Percentiles rank a stretch among this genome's conserved stretches.
Evolutionary conservation across 306 rosid genomes (phyloP).

Genomic region (Hippophae gyantsensis): DNA sequence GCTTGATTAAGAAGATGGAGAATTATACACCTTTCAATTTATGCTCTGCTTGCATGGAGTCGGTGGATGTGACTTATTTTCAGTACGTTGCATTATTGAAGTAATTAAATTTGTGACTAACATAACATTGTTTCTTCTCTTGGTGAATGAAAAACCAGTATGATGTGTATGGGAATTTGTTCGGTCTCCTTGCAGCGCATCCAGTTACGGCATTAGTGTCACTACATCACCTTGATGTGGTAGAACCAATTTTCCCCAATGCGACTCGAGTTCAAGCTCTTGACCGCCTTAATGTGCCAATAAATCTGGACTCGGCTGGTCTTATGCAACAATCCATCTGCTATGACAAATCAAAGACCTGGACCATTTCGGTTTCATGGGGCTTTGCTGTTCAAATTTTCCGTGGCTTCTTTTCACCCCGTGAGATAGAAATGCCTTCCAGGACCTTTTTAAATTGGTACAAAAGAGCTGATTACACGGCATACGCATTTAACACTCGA

Average conservation of each 20-base stretch:
- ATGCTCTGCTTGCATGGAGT: too few species aligned
- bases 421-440: slow-evolving; percentile 94
- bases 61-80: too few species aligned
- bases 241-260: slow-evolving; percentile 91
- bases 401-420: slow-evolving; percentile 67
- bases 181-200: slow-evolving; percentile 93
- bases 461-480: slow-evolving; percentile 81
- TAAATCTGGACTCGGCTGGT: slow-evolving; percentile 71
- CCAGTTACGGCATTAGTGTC: slow-evolving; percentile 90
- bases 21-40: too few species aligned
- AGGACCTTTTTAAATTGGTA: slow-evolving; percentile 95
- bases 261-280: slow-evolving; percentile 60
- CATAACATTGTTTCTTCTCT: background rate
- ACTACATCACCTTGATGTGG: slow-evolving; percentile 90
- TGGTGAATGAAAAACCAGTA: slow-evolving; percentile 39
- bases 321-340: slow-evolving; percentile 92
- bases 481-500: slow-evolving; percentile 94
- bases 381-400: slow-evolving; percentile 82
- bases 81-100: too few species aligned
- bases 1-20: too few species aligned
- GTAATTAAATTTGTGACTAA: too few species aligned
- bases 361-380: slow-evolving; percentile 95
- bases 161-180: slow-evolving; percentile 87
- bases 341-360: slow-evolving; percentile 46
- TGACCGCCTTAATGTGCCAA: slow-evolving; percentile 52